Evolutionary conservation across 805 yeast genomes (phyloP), one percentile per base, ranked within the genome.

Genomic region (Cyberlindnera maritima): DNA sequence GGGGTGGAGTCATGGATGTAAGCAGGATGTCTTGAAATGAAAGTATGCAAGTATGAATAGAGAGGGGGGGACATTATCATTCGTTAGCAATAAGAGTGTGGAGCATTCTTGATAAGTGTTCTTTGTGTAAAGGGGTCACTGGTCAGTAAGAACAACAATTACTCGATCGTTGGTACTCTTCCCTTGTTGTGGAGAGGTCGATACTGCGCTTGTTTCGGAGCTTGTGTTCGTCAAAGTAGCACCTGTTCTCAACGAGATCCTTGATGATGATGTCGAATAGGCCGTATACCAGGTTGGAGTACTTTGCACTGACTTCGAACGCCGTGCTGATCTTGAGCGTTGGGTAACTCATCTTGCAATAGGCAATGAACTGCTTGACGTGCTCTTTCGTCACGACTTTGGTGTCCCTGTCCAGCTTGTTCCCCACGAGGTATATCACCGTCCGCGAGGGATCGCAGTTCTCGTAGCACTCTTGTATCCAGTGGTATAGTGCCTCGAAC

Each of bases 231-330:
- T 61, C 68, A 41, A 70, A 70, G 49, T 67, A 69, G 52, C 70
- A 68, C 5, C 70, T 62, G 48, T 67, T 62, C 34, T 69, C 68
- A 5, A 72, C 68, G n/a, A 73, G 55, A 45, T 73, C 73, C 35
- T 66, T 64, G 13, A 73, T 63, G 6, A 72, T 61, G 15, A 60
- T 53, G 46, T 67, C 69, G 48, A 73, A 68, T 10, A 71, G 62
- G 8, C 68, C 62, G 39, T 69, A 67, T 0, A 70, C 72, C 3
- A 68, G 61, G 36, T 60, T 60, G 6, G 67, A 62, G 61, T 71
- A 68, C 54, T 69, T 72, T 23, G 77, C 76, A 50, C 75, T 73
- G 15, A 74, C 75, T 57, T 74, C 79, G 51, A 71, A 74, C 38
- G 70, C 69, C 1, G 75, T 76, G 23, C 66, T 63, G 33, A 74